A percentile compares a stretch with the other conserved stretches of the same genome.
phyloP scores from a whole-genome alignment of 495 filamentous ascomycete genomes.

The Aspergillus ellipticus region DNA sequence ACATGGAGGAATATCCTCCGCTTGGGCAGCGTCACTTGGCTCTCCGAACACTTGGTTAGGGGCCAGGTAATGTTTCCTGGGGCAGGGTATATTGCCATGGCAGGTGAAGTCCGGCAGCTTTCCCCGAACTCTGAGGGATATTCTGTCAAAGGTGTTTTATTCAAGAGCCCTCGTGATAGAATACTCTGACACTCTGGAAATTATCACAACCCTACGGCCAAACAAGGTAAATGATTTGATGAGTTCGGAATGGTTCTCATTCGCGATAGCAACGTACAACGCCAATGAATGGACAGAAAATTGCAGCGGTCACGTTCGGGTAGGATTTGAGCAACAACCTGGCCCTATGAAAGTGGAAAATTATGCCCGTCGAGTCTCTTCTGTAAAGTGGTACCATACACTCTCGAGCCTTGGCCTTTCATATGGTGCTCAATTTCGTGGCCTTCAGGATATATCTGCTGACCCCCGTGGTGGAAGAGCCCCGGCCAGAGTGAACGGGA shows the following conservation, averaged over 20 bases:
- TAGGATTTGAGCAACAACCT: background rate
- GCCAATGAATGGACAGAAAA: slow-evolving; percentile 37
- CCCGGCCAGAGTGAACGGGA: background rate
- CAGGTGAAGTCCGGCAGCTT: slow-evolving; percentile 39
- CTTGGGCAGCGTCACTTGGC: slow-evolving; percentile 41
- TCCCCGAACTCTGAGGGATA: background rate
- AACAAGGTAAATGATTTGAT: slow-evolving; percentile 26
- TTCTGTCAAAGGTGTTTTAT: slow-evolving; percentile 3
- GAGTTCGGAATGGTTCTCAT: slow-evolving; percentile 42
- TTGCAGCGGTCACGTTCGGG: slow-evolving; percentile 33
- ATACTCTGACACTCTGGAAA: slow-evolving; percentile 15
- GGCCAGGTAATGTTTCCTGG: slow-evolving; percentile 40
- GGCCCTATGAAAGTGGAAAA: background rate
- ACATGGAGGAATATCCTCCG: slow-evolving; percentile 45
- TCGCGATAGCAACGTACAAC: slow-evolving; percentile 37
- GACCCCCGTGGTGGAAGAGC: slow-evolving; percentile 5
- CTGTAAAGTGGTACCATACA: background rate
- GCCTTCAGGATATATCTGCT: slow-evolving; percentile 23
- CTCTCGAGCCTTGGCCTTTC: slow-evolving; percentile 30
- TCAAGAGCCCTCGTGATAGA: slow-evolving; percentile 27
- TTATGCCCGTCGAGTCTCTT: background rate
- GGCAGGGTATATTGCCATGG: slow-evolving; percentile 46
- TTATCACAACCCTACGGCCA: slow-evolving; percentile 33
- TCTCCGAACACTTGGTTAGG: slow-evolving; percentile 39
- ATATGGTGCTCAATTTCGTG: slow-evolving; percentile 28